Base-by-base conservation (phyloP, 2,329 filamentous ascomycete species). In the Sarocladiaceae sp. region DNA sequence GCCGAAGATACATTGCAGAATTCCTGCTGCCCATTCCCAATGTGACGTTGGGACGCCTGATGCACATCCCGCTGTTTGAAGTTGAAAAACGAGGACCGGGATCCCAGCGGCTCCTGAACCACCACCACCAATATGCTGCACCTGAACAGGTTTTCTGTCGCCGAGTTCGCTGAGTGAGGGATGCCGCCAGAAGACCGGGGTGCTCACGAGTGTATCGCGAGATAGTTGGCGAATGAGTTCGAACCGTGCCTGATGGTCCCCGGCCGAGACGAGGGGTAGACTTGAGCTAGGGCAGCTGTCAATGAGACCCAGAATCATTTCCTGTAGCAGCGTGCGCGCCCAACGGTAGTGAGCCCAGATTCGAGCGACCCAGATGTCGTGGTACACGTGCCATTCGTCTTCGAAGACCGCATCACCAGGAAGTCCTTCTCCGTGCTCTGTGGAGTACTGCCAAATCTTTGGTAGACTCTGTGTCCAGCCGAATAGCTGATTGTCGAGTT, bases 311-410 rank as follows among this genome's bases (percentile, higher is more conserved):
- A 79, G 62, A 12, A 84, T 72, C 37, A 72, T 68, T 55, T 82
- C 73, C 59, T 73, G 76, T 15, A 75, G 60, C 10, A 83, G 63
- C 22, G 83, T 75, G n/a, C 79, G 75, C 6, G 73, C 72, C 71
- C 79, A 82, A 22, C 82, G 78, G 57, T 78, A 82, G 57, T 84
- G 76, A 54, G 79, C 80, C 78, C 78, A 84, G 36, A 79, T 71
- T 22, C 77, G 72, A 8, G 75, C 77, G 17, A 73, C 66, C 71
- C 75, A 81, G 52, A 81, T 73, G 55, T 77, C 74, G 15, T 64
- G 63, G 58, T 85, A 85, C 20, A 72, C 62, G 60, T 85, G 80
- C 58, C 80, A 84, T 51, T 72, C 69, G 12, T 74, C 72, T 17
- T 73, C 70, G 54, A 80, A 82, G 50, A 79, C 69, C 11, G 72